These are phyloP conservation scores for Flaveria ramosissima DNA, from an alignment of 129 eudicot genomes.

Conservation along the genomic window DNA sequence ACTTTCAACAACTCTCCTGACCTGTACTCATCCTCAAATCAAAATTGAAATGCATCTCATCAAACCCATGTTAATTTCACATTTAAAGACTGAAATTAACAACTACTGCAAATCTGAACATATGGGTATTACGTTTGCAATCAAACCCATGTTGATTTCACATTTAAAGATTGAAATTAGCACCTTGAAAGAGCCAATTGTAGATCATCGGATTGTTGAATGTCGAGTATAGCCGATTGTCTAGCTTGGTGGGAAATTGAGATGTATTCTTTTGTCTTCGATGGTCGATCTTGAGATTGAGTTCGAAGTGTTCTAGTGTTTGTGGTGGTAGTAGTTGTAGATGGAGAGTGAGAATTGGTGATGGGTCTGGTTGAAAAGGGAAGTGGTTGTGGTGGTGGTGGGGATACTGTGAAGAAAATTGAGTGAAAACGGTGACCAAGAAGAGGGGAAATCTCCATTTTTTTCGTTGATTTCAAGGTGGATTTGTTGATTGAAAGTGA, in stretches of 20 bases:
- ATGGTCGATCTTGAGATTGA: slow-evolving; percentile 13
- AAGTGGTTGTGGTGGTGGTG: slow-evolving; percentile 18
- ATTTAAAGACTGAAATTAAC: background rate
- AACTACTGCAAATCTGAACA: slow-evolving; percentile 36
- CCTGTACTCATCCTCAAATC: slow-evolving; percentile 43
- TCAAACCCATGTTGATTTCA: background rate
- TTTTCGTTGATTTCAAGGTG: slow-evolving; percentile 13
- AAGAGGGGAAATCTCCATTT: slow-evolving; percentile 52
- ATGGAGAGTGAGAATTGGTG: slow-evolving; percentile 40
- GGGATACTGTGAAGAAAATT: slow-evolving; percentile 20
- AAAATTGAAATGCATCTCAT: background rate
- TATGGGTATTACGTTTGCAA: background rate
- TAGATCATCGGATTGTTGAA: slow-evolving; percentile 59
- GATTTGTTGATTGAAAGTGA: slow-evolving; percentile 10
- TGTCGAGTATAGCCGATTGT: slow-evolving; percentile 57
- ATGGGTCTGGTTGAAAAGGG: slow-evolving; percentile 30
- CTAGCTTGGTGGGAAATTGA: slow-evolving; percentile 41
- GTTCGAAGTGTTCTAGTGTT: slow-evolving; percentile 20
- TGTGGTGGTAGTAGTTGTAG: slow-evolving; percentile 25
- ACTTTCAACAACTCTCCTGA: slow-evolving; percentile 61
- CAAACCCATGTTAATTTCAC: background rate
- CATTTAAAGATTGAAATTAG: background rate
- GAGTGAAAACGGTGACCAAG: slow-evolving; percentile 36
- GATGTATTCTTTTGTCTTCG: slow-evolving; percentile 10
- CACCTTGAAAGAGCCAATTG: slow-evolving; percentile 73